Base-by-base conservation (phyloP, 495 filamentous ascomycete genomes). In the Hypomontagnella submonticulosa region DNA sequence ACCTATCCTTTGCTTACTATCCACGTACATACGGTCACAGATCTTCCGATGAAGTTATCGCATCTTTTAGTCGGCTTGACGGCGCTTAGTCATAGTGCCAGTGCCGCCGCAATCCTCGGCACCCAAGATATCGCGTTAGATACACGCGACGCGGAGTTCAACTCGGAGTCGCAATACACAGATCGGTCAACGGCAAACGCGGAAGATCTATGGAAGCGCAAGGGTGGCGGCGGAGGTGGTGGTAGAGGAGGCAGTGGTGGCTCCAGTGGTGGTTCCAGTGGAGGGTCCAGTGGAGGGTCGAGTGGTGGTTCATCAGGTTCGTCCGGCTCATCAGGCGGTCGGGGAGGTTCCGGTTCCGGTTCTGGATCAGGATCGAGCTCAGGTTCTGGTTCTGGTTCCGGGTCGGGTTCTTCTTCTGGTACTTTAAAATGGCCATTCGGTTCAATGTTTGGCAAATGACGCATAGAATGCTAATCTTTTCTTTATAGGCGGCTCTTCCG, bases 171-270 rank as follows among this genome's bases (percentile, higher is more conserved):
- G 33, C 61, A 71, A 53, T 48, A 69, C 20, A 32, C 41, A 8
- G 67, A 77, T 44, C 64, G 65, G 4, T 51, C 50, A 18, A 16
- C 67, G 27, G 55, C 60, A 0, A 61, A 59, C 56, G 67, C 9
- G 36, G 36, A 77, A 34, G 79, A 84, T 1, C 70, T 87, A 63
- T 83, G 79, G 78, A 88, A 86, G 77, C 78, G 85, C 33, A 82
- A 83, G 62, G 85, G 83, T 33, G 83, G 83, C 43, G 83, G 83
- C 10, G 81, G 83, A 18, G 73, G 79, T 16, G 80, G 82, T 18
- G 80, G 83, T 57, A 75, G 82, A 61, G 82, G 83, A 9, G 79
- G 80, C n/a, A 56, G 74, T 48, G 47, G 72, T 6, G 59, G 76
- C n/a, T n/a, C n/a, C 19, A 80, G 83, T 57, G 75, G 82, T 57